phyloP scores from a whole-genome alignment of 2,329 filamentous ascomycete genomes.

The Arachnomyces sp. region DNA sequence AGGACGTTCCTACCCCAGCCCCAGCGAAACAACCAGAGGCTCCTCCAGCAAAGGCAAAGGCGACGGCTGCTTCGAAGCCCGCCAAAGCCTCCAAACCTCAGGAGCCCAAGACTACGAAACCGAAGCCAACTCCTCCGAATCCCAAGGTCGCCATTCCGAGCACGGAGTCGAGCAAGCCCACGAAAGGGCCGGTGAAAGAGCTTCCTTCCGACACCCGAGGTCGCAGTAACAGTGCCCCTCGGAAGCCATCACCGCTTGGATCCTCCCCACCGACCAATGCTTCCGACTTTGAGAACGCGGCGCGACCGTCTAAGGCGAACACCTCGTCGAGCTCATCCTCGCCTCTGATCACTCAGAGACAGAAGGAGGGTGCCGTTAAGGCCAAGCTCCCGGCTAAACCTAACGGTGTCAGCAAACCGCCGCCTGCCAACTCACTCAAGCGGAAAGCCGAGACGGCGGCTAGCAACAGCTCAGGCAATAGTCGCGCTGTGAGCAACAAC shows the following conservation, averaged over 20 bases:
- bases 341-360: slow-evolving; percentile 34
- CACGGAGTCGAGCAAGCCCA: slow-evolving; percentile 17
- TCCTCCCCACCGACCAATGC: slow-evolving; percentile 55
- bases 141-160: slow-evolving; percentile 21
- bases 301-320: slow-evolving; percentile 33
- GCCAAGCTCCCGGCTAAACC: slow-evolving; percentile 17
- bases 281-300: slow-evolving; percentile 47
- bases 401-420: slow-evolving; percentile 23
- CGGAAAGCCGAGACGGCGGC: slow-evolving; percentile 33
- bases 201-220: slow-evolving; percentile 28
- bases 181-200: slow-evolving; percentile 14
- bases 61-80: slow-evolving; percentile 13
- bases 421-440: slow-evolving; percentile 28
- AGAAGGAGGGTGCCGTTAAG: slow-evolving; percentile 17
- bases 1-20: slow-evolving; percentile 19
- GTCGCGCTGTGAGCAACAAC: background rate
- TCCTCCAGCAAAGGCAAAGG: slow-evolving; percentile 14
- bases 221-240: slow-evolving; percentile 45
- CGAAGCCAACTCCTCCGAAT: slow-evolving; percentile 16
- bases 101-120: slow-evolving; percentile 4
- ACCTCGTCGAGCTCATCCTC: slow-evolving; percentile 41
- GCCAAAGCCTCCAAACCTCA: slow-evolving; percentile 9
- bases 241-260: slow-evolving; percentile 55
- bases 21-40: slow-evolving; percentile 7
- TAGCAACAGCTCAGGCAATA: slow-evolving; percentile 1